Evolutionary conservation across 768 basidiomycete species (phyloP).

Genomic region (Mrakia hoshinonis): DNA sequence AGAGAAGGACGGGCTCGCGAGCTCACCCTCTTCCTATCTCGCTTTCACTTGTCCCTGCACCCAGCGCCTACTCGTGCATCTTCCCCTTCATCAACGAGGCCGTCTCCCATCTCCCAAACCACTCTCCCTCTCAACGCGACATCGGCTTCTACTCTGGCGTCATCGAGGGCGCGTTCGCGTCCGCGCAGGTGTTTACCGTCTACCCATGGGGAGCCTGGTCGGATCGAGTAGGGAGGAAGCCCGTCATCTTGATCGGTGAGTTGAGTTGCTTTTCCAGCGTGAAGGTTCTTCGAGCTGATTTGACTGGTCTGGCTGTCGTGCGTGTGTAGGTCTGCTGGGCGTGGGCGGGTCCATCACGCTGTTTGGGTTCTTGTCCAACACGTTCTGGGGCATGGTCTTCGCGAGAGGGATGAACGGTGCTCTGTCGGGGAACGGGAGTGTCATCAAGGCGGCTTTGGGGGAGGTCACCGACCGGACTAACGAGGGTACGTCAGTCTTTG

Average conservation of each 20-base stretch:
- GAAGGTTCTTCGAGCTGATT: neutral
- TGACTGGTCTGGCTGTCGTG: neutral
- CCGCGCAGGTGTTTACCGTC: conserved; percentile 2
- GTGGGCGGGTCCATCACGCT: neutral
- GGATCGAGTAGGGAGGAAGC: conserved; percentile 4
- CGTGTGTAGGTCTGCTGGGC: conserved; percentile 13
- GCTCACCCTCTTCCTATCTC: neutral
- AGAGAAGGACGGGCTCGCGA: neutral
- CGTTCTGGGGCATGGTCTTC: neutral
- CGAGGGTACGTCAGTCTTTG: too few relatives aligned
- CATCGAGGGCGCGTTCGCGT: conserved; percentile 15
- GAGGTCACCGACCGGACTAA: conserved; percentile 13
- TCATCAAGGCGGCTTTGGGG: conserved; percentile 12
- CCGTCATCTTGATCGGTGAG: conserved; percentile 1
- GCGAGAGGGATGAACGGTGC: conserved; percentile 13
- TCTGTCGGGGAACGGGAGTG: conserved; percentile 8
- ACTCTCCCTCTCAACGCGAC: neutral
- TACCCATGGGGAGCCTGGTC: conserved; percentile 8
- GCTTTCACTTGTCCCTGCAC: neutral
- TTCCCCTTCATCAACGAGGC: conserved; percentile 15
- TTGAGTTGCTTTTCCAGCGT: neutral
- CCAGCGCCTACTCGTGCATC: conserved; percentile 12
- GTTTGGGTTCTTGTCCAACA: neutral
- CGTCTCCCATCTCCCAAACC: neutral
- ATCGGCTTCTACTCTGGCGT: conserved; percentile 8